A percentile compares a stretch with the other conserved stretches of the same genome.
Conservation (phyloP, 805 yeast species). For the Sungouiozyma ichnusensis region DNA sequence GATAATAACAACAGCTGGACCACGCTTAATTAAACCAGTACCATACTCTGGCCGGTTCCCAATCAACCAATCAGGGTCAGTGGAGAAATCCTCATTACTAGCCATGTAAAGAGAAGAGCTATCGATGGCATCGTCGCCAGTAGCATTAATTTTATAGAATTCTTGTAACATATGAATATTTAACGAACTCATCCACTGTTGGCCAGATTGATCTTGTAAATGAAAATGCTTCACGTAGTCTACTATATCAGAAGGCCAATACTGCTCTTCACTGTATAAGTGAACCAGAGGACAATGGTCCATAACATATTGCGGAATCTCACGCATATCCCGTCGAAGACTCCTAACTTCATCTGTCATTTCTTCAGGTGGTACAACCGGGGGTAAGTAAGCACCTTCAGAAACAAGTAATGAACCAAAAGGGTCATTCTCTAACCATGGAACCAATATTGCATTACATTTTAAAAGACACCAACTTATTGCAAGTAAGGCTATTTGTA, state of each 20-base stretch:
- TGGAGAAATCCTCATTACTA: constrained; percentile 57
- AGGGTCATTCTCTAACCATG: constrained; percentile 15
- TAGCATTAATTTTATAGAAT: constrained; percentile 4
- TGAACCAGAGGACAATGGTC: constrained; percentile 72
- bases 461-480: neutral
- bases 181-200: neutral
- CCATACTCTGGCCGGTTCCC: constrained; percentile 65
- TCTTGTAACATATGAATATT: neutral
- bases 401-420: constrained; percentile 5
- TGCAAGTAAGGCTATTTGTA: neutral
- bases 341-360: constrained; percentile 21
- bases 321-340: constrained; percentile 23
- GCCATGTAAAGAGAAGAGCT: constrained; percentile 44
- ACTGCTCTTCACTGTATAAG: constrained; percentile 78
- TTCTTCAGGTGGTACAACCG: constrained; percentile 20
- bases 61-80: constrained; percentile 76
- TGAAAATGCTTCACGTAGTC: constrained; percentile 60
- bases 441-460: constrained; percentile 5
- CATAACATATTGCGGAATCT: constrained; percentile 56
- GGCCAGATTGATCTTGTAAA: constrained; percentile 41
- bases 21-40: constrained; percentile 60
- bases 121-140: constrained; percentile 10
- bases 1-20: constrained; percentile 72
- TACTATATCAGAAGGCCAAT: constrained; percentile 73
- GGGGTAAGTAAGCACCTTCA: constrained; percentile 12